Evolutionary conservation across 805 yeast genomes (phyloP).

Genomic region (Metschnikowia colocasiae): DNA sequence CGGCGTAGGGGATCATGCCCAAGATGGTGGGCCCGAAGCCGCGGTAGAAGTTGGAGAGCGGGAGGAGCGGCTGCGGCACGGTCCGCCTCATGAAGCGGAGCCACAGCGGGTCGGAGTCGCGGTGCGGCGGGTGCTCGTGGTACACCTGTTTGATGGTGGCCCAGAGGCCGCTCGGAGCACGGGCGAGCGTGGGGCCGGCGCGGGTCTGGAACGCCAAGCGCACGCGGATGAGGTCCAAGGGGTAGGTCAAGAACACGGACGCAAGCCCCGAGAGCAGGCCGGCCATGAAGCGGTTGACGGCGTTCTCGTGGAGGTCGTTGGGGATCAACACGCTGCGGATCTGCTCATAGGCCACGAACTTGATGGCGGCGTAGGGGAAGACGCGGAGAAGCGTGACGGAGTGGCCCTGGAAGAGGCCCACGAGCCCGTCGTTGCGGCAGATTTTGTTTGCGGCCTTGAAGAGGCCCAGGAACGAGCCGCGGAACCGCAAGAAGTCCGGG

Average conservation of each 20-base stretch:
- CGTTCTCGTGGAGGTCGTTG: slow-evolving; percentile 68
- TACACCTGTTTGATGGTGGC: slow-evolving; percentile 32
- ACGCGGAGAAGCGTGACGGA: slow-evolving; percentile 87
- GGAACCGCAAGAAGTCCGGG: slow-evolving; percentile 75
- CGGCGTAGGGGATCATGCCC: slow-evolving; percentile 98
- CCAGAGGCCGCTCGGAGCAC: slow-evolving; percentile 13
- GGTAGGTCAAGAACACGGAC: slow-evolving; percentile 86
- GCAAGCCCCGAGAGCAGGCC: slow-evolving; percentile 89
- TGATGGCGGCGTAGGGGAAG: slow-evolving; percentile 96
- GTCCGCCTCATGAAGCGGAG: slow-evolving; percentile 31
- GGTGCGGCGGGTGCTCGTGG: slow-evolving; percentile 36
- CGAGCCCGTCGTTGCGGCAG: slow-evolving; percentile 61
- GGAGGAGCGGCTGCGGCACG: slow-evolving; percentile 29
- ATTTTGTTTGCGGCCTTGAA: slow-evolving; percentile 68
- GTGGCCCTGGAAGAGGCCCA: slow-evolving; percentile 92
- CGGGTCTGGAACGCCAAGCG: slow-evolving; percentile 85
- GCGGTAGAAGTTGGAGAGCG: slow-evolving; percentile 73
- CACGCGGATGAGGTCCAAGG: slow-evolving; percentile 85
- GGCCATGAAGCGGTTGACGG: slow-evolving; percentile 71
- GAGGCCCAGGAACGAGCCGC: slow-evolving; percentile 79
- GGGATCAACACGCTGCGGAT: slow-evolving; percentile 79
- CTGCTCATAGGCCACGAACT: slow-evolving; percentile 95
- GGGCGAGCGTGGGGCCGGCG: slow-evolving; percentile 20
- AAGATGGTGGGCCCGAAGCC: slow-evolving; percentile 92
- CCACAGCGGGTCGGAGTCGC: slow-evolving; percentile 35